phyloP scores from a whole-genome alignment of 2,329 filamentous ascomycete genomes.

The Ophiostoma fasciatum region DNA sequence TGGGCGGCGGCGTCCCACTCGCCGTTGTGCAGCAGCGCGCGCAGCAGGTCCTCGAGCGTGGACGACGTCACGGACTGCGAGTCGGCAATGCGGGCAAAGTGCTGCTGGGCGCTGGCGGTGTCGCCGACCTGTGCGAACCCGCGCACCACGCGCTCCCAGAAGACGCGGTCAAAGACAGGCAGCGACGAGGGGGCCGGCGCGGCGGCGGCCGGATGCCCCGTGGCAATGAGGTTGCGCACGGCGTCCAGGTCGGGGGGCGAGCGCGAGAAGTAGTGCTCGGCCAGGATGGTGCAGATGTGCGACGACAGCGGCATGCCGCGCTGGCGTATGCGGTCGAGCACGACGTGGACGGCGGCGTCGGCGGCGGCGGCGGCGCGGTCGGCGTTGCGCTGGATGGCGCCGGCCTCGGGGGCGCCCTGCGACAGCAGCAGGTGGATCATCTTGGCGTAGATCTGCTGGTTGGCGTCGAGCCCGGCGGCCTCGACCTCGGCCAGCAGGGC shows the following conservation, averaged over 20 bases:
- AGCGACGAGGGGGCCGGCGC: neutral
- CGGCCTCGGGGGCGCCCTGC: constrained; percentile 15
- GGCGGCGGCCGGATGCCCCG: constrained; percentile 18
- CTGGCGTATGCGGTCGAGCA: constrained; percentile 47
- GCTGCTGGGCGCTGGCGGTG: constrained; percentile 29
- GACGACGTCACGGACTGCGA: constrained; percentile 25
- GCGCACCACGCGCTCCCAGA: constrained; percentile 57
- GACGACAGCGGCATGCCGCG: constrained; percentile 38
- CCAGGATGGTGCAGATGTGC: constrained; percentile 61
- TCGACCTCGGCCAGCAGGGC: constrained; percentile 43
- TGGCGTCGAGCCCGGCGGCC: constrained; percentile 39
- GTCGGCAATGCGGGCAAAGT: constrained; percentile 30
- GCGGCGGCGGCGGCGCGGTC: constrained; percentile 13
- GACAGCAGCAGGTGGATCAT: constrained; percentile 53
- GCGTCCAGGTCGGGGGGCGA: constrained; percentile 42
- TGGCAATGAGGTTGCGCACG: constrained; percentile 44
- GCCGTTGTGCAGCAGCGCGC: constrained; percentile 13
- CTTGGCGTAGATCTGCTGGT: constrained; percentile 50
- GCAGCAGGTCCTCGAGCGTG: constrained; percentile 29
- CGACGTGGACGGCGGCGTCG: constrained; percentile 37
- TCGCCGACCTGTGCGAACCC: constrained; percentile 46
- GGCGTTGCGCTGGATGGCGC: neutral
- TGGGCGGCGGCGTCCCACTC: constrained; percentile 13
- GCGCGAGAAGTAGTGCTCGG: constrained; percentile 49
- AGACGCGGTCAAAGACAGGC: constrained; percentile 36